These are phyloP conservation scores for Saccharomyces eubayanus DNA, from an alignment of 805 yeast genomes.

Conservation along the genomic window DNA sequence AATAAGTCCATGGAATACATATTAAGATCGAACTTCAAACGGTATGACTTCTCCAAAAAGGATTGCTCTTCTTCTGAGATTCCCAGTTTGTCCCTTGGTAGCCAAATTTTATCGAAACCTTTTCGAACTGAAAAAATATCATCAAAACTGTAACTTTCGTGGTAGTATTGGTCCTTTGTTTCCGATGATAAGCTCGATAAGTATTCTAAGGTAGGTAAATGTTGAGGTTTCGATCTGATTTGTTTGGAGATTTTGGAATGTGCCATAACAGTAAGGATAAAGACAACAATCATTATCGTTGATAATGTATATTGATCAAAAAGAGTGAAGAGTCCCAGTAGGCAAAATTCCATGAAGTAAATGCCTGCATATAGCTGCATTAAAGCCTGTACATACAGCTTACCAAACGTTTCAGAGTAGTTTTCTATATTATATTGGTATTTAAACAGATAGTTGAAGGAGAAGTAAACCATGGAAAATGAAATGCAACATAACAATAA, in stretches of 20 bases:
- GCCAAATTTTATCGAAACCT: conserved; percentile 30
- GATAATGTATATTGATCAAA: conserved; percentile 42
- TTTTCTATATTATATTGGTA: conserved; percentile 46
- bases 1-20: conserved; percentile 7
- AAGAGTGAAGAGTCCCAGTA: conserved; percentile 67
- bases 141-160: not conserved
- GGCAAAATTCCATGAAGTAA: conserved; percentile 69
- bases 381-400: conserved; percentile 63
- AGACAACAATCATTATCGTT: conserved; percentile 41
- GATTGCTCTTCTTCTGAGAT: conserved; percentile 23
- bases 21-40: conserved; percentile 7
- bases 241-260: conserved; percentile 42
- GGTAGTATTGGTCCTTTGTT: not conserved
- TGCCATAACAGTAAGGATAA: conserved; percentile 47
- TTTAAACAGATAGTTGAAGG: conserved; percentile 62
- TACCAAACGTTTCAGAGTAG: conserved; percentile 59
- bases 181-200: not conserved
- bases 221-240: conserved; percentile 10
- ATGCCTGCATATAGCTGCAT: conserved; percentile 73
- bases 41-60: conserved; percentile 9
- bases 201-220: conserved; percentile 5
- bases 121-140: conserved; percentile 10
- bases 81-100: conserved; percentile 36
- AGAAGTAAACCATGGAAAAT: conserved; percentile 47
- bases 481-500: conserved; percentile 51